Percentiles rank a stretch among this genome's conserved stretches.
Evolutionary conservation across 176 grass and related monocot species (phyloP).

Genomic region (Avena sativa): DNA sequence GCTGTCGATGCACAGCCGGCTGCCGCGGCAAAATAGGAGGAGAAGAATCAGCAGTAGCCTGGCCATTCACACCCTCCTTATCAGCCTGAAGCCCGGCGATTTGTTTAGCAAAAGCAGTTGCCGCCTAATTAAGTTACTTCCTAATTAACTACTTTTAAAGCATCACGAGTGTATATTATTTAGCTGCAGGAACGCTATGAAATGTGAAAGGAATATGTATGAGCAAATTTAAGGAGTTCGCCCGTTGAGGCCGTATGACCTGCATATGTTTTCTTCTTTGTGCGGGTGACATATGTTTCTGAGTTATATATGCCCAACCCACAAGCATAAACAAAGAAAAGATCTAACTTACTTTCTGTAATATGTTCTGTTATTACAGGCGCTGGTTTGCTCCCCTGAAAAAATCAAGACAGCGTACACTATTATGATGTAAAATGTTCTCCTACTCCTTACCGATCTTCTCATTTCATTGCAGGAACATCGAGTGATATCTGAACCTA

Average conservation of each 20-base stretch:
- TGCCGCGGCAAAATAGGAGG: no score
- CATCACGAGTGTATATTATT: background rate
- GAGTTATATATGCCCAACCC: slow-evolving; percentile 24
- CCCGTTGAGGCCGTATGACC: slow-evolving; percentile 42
- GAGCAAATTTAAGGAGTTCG: slow-evolving; percentile 24
- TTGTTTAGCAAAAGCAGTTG: no score
- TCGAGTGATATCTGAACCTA: no score
- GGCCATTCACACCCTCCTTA: no score
- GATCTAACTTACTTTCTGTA: background rate
- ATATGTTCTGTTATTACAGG: background rate
- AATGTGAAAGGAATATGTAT: no score
- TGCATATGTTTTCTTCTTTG: slow-evolving; percentile 15
- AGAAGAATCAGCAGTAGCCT: no score
- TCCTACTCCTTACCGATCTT: no score
- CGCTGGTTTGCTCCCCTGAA: background rate
- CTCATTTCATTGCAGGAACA: no score
- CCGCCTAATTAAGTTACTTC: background rate
- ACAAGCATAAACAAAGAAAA: slow-evolving; percentile 48
- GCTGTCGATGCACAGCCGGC: no score
- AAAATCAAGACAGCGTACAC: background rate
- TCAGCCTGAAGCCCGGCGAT: no score
- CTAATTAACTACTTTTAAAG: background rate
- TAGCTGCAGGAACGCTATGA: background rate
- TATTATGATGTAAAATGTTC: no score
- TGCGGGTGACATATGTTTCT: slow-evolving; percentile 8